A percentile compares a stretch with the other conserved stretches of the same genome.
phyloP scores from a whole-genome alignment of 208 protist genomes.

The Jaenimonas drosophilae region DNA sequence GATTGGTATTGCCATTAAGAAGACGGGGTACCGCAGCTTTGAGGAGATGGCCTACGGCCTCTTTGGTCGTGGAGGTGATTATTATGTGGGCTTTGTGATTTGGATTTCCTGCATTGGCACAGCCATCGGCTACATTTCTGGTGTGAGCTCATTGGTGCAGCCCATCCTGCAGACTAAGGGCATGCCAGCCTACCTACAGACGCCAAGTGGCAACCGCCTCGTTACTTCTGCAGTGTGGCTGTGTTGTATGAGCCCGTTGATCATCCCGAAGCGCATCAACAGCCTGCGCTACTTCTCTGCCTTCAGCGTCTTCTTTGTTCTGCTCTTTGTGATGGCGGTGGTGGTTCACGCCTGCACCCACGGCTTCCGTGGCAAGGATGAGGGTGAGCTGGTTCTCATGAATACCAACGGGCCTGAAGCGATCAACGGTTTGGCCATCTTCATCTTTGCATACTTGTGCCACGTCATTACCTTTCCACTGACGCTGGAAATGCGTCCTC shows the following conservation, averaged over 20 bases:
- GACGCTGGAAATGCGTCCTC: constrained; percentile 37
- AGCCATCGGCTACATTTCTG: constrained; percentile 56
- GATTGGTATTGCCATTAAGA: constrained; percentile 32
- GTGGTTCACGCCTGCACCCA: constrained; percentile 40
- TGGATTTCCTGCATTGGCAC: constrained; percentile 60
- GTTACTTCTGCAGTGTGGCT: constrained; percentile 40
- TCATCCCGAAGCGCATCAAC: constrained; percentile 62
- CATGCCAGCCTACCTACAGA: constrained; percentile 33
- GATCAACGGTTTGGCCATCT: constrained; percentile 54
- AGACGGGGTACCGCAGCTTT: constrained; percentile 38
- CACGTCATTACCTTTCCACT: constrained; percentile 48
- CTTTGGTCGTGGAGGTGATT: constrained; percentile 37
- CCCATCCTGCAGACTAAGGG: constrained; percentile 24
- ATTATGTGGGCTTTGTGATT: constrained; percentile 52
- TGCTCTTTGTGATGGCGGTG: constrained; percentile 58
- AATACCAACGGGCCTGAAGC: constrained; percentile 39
- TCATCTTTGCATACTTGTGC: constrained; percentile 68
- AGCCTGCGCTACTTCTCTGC: constrained; percentile 68
- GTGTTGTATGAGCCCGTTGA: constrained; percentile 50
- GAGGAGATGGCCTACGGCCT: constrained; percentile 35
- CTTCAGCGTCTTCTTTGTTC: constrained; percentile 41
- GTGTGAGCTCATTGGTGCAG: constrained; percentile 31
- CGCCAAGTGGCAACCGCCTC: constrained; percentile 19
- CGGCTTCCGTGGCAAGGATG: constrained; percentile 24
- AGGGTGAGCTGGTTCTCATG: constrained; percentile 12